phyloP scores from a whole-genome alignment of 2,329 filamentous ascomycete genomes.

The Colletotrichum ledebouriae region DNA sequence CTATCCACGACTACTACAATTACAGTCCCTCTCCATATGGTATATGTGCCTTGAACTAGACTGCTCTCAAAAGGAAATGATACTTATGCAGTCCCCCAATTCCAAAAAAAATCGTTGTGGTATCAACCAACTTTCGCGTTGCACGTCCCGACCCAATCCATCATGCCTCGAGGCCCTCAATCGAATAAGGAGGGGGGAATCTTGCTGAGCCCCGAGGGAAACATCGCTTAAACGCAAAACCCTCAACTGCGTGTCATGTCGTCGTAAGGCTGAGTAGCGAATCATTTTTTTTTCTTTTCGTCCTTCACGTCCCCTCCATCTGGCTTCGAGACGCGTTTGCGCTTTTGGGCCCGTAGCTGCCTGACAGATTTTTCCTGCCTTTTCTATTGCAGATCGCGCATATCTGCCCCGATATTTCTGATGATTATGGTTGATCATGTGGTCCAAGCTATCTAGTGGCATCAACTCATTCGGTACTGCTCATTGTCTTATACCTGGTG shows the following conservation, averaged over 20 bases:
- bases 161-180: constrained; percentile 6
- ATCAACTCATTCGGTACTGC: constrained; percentile 30
- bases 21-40: constrained; percentile 35
- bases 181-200: constrained; percentile 22
- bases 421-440: constrained; percentile 38
- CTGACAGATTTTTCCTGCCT: constrained; percentile 24
- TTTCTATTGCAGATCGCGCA: constrained; percentile 31
- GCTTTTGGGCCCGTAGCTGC: constrained; percentile 27
- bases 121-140: constrained; percentile 39
- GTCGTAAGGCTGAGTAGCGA: constrained; percentile 42
- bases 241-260: constrained; percentile 42
- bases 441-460: constrained; percentile 38
- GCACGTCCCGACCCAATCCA: constrained; percentile 18
- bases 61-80: constrained; percentile 21
- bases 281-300: constrained; percentile 14
- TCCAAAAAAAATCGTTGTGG: constrained; percentile 24
- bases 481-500: constrained; percentile 15
- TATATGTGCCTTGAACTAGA: constrained; percentile 29
- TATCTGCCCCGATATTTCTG: constrained; percentile 39
- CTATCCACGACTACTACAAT: constrained; percentile 42
- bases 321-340: not conserved
- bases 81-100: constrained; percentile 25
- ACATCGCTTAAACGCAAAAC: constrained; percentile 43
- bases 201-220: constrained; percentile 19
- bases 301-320: constrained; percentile 4